phyloP scores from a whole-genome alignment of 164 flowering plant genomes.

The Stephania cephalantha region DNA sequence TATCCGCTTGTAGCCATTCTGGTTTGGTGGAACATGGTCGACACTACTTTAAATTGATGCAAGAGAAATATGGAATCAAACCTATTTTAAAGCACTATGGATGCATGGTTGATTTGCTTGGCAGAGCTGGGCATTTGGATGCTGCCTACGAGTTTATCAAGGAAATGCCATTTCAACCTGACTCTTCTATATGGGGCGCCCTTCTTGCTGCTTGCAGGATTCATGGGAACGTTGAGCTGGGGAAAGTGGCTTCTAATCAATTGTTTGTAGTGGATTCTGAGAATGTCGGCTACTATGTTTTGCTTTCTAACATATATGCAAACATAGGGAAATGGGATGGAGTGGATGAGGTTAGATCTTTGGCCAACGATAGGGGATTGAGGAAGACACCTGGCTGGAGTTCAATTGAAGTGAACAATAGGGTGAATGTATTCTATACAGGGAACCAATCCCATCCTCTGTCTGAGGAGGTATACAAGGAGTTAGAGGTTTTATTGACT shows the following conservation, averaged over 20 bases:
- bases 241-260: background rate
- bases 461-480: too few relatives aligned
- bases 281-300: background rate
- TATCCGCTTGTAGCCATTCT: conserved; percentile 63
- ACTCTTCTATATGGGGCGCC: background rate
- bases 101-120: background rate
- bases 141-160: background rate
- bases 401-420: background rate
- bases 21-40: conserved; percentile 37
- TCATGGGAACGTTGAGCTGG: background rate
- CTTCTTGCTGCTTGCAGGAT: background rate
- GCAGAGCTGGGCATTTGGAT: background rate
- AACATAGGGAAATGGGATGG: conserved; percentile 1
- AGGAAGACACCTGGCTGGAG: conserved; percentile 1
- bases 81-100: conserved; percentile 1
- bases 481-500: too few relatives aligned
- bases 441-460: too few relatives aligned
- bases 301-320: conserved; percentile 1
- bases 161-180: background rate
- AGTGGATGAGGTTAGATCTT: background rate
- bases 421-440: background rate
- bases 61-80: background rate
- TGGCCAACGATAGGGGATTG: background rate
- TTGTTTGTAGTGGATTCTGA: background rate
- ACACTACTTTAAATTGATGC: background rate